These are phyloP conservation scores for Neocatenulostroma microsporum DNA, from an alignment of 2,329 filamentous ascomycete species.

Conservation along the genomic window DNA sequence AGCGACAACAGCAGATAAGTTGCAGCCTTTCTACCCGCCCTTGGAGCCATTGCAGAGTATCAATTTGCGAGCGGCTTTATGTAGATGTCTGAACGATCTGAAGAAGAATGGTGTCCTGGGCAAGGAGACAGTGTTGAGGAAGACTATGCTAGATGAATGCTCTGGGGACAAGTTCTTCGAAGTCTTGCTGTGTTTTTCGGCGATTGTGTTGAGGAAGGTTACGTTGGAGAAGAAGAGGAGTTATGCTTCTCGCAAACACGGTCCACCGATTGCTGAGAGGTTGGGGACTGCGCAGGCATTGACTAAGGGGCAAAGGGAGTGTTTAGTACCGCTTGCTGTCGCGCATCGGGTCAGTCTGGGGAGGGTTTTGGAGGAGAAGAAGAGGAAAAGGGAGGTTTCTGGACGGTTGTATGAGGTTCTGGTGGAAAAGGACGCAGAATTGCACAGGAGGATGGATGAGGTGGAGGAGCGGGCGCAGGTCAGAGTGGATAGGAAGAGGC, in stretches of 20 bases:
- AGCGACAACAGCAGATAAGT: constrained; percentile 67
- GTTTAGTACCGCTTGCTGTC: constrained; percentile 58
- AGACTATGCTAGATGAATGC: constrained; percentile 96
- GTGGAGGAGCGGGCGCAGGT: constrained; percentile 13
- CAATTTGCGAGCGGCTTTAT: constrained; percentile 77
- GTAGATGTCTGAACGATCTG: constrained; percentile 69
- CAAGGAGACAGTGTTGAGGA: constrained; percentile 71
- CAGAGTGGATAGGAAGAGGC: constrained; percentile 20
- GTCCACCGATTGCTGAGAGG: constrained; percentile 42
- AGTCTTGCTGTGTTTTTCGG: constrained; percentile 74
- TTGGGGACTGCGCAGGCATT: constrained; percentile 38
- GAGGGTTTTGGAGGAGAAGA: constrained; percentile 52
- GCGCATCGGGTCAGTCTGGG: constrained; percentile 63
- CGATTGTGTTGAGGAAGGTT: constrained; percentile 65
- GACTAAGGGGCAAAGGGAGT: constrained; percentile 27
- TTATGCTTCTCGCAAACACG: constrained; percentile 6
- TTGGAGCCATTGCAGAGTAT: constrained; percentile 83
- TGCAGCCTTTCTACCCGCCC: constrained; percentile 84
- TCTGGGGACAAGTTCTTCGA: constrained; percentile 87
- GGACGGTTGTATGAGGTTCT: constrained; percentile 54
- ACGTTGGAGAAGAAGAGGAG: constrained; percentile 42
- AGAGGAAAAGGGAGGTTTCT: constrained; percentile 52
- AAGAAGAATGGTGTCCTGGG: constrained; percentile 83
- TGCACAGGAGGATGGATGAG: constrained; percentile 45
- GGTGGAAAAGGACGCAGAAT: constrained; percentile 33